Base-by-base conservation (phyloP, 805 yeast species). In the Ogataea allantospora region DNA sequence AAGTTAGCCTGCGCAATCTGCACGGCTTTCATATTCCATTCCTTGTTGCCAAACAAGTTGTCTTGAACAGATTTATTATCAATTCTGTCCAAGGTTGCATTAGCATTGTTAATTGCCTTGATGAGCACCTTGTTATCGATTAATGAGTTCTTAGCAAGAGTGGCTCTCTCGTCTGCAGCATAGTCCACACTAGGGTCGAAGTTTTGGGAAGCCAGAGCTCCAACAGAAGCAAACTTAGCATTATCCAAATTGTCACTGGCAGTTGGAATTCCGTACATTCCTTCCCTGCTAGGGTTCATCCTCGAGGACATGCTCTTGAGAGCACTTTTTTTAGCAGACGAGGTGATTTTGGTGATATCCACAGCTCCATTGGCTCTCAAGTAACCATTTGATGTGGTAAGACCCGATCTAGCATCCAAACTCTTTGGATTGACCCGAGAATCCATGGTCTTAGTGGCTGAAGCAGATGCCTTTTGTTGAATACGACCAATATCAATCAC, bases 1-100 rank as follows among this genome's bases (percentile, higher is more conserved):
- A 74, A 68, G 52, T 78, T 78, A 45, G 75, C 73, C 57, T 83
- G 84, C 2, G 96, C 96, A 45, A 84, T 65, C 20, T 80, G 79
- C 37, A 83, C 71, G 2, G 96, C 97, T 47, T 75, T 74, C 46
- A 78, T 77, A 65, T 87, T 87, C 53, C 54, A 41, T 38, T 60
- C 66, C 40, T 50, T 50, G 40, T 58, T 51, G 19, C 55, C 38
- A 43, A 53, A 60, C 29, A 63, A 11, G 30, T 44, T 49, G 30
- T 52, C 46, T 18, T 51, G 39, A 6, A 55, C 38, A 9, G 50
- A 51, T 20, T 56, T 53, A 27, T 42, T 44, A 41, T 60, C 59
- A 11, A 64, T 45, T 13, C 39, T 33, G 13, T 45, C 44, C 13
- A 63, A 43, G 45, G 55, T 49, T 41, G 58, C 46, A 35, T 63